Evolutionary conservation across 352 stramenopile species (phyloP).

Genomic region (Halophytophthora polymorphica): DNA sequence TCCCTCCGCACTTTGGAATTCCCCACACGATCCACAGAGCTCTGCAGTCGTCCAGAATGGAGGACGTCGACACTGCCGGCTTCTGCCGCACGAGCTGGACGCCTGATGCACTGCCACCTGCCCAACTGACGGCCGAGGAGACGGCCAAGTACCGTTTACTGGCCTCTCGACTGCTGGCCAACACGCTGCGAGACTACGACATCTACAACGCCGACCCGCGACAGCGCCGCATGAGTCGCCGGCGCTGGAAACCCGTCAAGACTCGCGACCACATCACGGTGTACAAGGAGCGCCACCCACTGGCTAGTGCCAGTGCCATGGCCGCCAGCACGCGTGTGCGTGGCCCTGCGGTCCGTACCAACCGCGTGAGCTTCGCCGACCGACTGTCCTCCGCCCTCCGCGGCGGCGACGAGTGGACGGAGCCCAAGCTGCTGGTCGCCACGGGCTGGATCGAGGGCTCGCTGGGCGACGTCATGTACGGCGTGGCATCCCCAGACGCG

Average conservation of each 20-base stretch:
- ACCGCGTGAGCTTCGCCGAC: conserved; percentile 32
- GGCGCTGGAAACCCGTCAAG: conserved; percentile 25
- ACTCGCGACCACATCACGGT: conserved; percentile 30
- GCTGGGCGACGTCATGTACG: conserved; percentile 69
- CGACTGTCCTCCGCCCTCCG: conserved; percentile 28
- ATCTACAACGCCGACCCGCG: conserved; percentile 28
- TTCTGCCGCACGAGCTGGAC: conserved; percentile 28
- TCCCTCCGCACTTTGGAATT: neutral
- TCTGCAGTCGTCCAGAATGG: conserved; percentile 5
- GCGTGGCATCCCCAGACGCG: conserved; percentile 42
- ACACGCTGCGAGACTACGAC: conserved; percentile 28
- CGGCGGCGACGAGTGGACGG: conserved; percentile 24
- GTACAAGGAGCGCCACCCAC: conserved; percentile 32
- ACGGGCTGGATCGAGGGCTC: conserved; percentile 36
- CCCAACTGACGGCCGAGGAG: conserved; percentile 15
- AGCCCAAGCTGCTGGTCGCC: conserved; percentile 35
- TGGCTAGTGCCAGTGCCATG: conserved; percentile 7
- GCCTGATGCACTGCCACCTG: conserved; percentile 18
- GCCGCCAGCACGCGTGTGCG: conserved; percentile 6
- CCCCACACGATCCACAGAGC: too few species aligned
- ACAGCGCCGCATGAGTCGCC: conserved; percentile 29
- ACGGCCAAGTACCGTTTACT: conserved; percentile 23
- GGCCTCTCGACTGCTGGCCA: conserved; percentile 23
- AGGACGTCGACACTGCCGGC: conserved; percentile 11
- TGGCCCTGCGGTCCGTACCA: conserved; percentile 13